Base-by-base conservation (phyloP, 257 asterid species). In the Lycium barbarum region DNA sequence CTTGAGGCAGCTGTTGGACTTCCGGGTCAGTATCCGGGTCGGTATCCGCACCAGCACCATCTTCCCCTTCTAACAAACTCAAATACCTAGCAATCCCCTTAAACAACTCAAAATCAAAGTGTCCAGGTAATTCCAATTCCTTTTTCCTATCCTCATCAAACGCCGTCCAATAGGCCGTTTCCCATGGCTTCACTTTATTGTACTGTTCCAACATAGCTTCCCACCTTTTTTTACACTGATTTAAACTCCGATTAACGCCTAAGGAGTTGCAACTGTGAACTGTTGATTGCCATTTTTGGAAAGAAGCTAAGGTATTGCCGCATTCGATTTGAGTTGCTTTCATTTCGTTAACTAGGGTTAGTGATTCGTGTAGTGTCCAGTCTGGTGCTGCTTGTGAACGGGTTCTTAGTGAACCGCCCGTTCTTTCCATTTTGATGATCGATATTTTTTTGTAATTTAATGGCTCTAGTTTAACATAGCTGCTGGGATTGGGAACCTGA, bases 201-300 rank as follows among this genome's bases (percentile, higher is more conserved):
- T 91, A 94, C 59, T 91, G 89, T 86, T 45, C 80, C 67, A 90
- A 57, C 36, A 95, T 88, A 55, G 90, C 85, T 38, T 90, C 94
- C 98, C 99, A 95, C 76, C 91, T 87, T 35, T 92, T 92, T 88
- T 89, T 92, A 84, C 99, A 95, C 91, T 95, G 99, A 76, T 95
- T 92, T 88, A 95, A 74, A 86, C 91, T 93, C 86, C 99, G 82
- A 85, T 80, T 68, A 49, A 96, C 93, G 3, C 89, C 98, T 71
- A 93, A 88, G 18, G 95, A 88, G 84, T 91, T 90, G 91, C 99
- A 94, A 47, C 92, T 93, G 87, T 93, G 91, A 71, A 95, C 99
- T 59, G 95, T 94, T 85, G 93, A 97, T 88, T 95, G 95, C 99
- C 99, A 95, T 90, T 93, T 95, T 89, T 95, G 99, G 87, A 94